phyloP scores from a whole-genome alignment of 148 eudicot genomes.

The Camellia lanceoleosa region DNA sequence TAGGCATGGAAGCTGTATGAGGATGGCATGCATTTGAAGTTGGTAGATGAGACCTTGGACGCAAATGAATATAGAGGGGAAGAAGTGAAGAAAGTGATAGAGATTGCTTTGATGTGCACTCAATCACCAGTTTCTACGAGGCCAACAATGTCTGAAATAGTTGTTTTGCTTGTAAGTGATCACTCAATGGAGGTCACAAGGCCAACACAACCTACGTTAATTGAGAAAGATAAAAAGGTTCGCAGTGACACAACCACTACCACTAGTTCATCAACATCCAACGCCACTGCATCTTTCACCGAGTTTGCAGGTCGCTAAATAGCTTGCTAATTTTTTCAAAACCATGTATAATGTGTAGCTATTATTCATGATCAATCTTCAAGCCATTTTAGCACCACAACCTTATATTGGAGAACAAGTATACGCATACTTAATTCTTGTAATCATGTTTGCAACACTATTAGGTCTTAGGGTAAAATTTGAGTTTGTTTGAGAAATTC shows the following conservation, averaged over 20 bases:
- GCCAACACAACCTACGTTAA: slow-evolving; percentile 19
- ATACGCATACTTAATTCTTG: no score
- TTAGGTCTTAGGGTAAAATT: no score
- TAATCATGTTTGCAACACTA: no score
- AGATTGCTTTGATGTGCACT: slow-evolving; percentile 42
- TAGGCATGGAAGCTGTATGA: slow-evolving; percentile 49
- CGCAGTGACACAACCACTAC: slow-evolving; percentile 6
- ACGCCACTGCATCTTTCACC: slow-evolving; percentile 16
- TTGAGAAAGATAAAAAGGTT: slow-evolving; percentile 20
- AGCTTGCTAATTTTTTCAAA: not conserved
- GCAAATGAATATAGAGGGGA: slow-evolving; percentile 21
- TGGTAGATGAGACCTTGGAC: slow-evolving; percentile 36
- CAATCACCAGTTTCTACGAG: slow-evolving; percentile 36
- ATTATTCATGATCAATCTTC: not conserved
- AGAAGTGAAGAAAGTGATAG: slow-evolving; percentile 36
- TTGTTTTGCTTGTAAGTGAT: slow-evolving; percentile 32
- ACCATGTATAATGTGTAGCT: not conserved
- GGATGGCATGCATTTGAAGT: slow-evolving; percentile 17
- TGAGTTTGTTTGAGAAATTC: no score
- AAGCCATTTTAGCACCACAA: no score
- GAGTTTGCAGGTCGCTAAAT: slow-evolving; percentile 14
- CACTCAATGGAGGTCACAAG: slow-evolving; percentile 10
- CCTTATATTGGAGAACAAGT: no score
- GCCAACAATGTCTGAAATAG: slow-evolving; percentile 51
- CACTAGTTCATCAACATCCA: slow-evolving; percentile 14